Percentiles rank a stretch among this genome's conserved stretches.
Evolutionary conservation across 306 rosid genomes (phyloP).

Genomic region (Malus fusca): DNA sequence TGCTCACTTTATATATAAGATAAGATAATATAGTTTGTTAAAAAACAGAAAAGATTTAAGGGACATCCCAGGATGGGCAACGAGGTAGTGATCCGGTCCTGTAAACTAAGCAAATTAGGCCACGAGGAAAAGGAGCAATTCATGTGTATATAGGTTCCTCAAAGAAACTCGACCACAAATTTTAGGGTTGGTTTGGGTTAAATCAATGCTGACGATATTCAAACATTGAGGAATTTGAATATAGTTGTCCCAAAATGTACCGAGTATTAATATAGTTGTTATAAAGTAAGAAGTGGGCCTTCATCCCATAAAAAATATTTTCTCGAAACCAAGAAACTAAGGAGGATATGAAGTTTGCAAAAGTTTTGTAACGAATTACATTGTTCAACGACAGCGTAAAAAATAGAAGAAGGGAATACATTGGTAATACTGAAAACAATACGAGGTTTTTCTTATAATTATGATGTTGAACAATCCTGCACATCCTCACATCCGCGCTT

Average conservation of each 20-base stretch:
- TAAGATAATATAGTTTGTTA: too few relatives aligned
- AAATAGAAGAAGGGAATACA: too few relatives aligned
- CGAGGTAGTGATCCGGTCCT: neutral
- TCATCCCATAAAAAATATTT: neutral
- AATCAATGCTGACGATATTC: neutral
- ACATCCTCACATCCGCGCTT: neutral
- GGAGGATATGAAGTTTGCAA: neutral
- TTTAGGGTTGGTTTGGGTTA: neutral
- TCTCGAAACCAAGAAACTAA: neutral
- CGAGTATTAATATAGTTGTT: too few relatives aligned
- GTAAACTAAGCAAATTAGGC: neutral
- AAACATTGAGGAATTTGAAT: neutral
- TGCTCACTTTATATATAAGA: too few relatives aligned
- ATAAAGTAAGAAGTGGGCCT: neutral
- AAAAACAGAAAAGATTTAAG: too few relatives aligned
- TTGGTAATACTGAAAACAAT: neutral
- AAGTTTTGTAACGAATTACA: too few relatives aligned
- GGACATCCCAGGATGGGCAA: neutral
- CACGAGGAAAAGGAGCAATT: neutral
- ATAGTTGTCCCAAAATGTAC: too few relatives aligned
- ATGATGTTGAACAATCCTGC: too few relatives aligned
- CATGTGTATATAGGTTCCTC: neutral
- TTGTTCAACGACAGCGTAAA: too few relatives aligned
- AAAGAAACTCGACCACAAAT: neutral
- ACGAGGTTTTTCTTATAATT: too few relatives aligned